Conservation (phyloP, 176 grass and related monocot genomes). For the Carex littledalei region DNA sequence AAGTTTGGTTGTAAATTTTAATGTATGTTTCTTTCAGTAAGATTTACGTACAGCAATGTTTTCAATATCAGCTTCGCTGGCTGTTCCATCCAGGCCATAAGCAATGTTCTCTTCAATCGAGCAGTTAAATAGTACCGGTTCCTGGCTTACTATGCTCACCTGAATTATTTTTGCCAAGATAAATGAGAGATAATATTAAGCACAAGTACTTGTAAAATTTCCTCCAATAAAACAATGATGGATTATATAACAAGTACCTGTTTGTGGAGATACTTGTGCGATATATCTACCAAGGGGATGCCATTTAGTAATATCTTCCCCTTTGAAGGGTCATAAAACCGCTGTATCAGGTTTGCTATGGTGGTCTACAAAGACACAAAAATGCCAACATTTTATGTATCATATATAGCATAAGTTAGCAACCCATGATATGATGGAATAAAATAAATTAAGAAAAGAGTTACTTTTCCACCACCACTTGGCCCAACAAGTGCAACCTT, state of each 20-base stretch:
- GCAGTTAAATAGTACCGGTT: conserved; percentile 91
- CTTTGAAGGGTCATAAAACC: conserved; percentile 95
- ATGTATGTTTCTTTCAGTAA: conserved; percentile 12
- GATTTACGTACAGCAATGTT: conserved; percentile 68
- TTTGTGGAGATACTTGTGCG: conserved; percentile 69
- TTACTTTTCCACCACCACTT: conserved; percentile 95
- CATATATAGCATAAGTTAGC: neutral
- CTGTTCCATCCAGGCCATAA: conserved; percentile 67
- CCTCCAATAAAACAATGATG: neutral
- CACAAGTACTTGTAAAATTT: neutral
- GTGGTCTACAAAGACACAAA: conserved; percentile 68
- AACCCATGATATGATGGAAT: conserved; percentile 1
- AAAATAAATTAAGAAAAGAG: neutral
- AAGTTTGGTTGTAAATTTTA: neutral
- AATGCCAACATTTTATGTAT: neutral
- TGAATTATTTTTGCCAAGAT: conserved; percentile 32
- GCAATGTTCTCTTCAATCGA: conserved; percentile 96
- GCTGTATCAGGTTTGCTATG: conserved; percentile 97
- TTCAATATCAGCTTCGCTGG: conserved; percentile 52
- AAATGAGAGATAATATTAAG: conserved; percentile 19
- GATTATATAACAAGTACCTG: conserved; percentile 50
- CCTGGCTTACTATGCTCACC: conserved; percentile 99
- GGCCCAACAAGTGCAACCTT: conserved; percentile 98
- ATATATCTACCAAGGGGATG: conserved; percentile 79
- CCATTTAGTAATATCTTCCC: conserved; percentile 80